These are phyloP conservation scores for Xylariaceae sp. DNA, from an alignment of 2,329 filamentous ascomycete species.

Conservation along the genomic window DNA sequence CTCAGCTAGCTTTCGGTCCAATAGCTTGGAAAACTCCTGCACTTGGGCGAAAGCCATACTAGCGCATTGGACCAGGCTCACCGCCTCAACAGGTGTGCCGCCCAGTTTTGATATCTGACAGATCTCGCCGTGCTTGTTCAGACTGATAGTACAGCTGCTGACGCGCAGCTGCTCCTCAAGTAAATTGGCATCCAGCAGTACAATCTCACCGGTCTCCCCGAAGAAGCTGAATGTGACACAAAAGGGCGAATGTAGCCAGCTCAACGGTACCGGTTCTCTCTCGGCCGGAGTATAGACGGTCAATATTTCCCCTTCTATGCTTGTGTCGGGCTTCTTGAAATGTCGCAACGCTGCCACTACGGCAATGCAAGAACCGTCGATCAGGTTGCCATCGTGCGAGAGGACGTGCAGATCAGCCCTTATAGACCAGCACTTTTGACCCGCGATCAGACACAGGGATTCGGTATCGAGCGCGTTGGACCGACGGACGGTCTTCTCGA, in stretches of 20 bases:
- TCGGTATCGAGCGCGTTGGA: constrained; percentile 92
- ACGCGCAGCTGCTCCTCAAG: constrained; percentile 71
- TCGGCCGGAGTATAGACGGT: constrained; percentile 80
- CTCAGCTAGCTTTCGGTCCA: constrained; percentile 66
- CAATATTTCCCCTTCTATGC: constrained; percentile 74
- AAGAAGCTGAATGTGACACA: constrained; percentile 88
- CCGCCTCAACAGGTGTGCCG: constrained; percentile 72
- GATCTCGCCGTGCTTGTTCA: constrained; percentile 85
- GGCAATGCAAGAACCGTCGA: constrained; percentile 79
- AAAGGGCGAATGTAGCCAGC: constrained; percentile 85
- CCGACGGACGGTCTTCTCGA: constrained; percentile 90
- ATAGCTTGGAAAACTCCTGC: constrained; percentile 66
- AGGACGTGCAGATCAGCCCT: constrained; percentile 88
- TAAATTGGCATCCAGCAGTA: constrained; percentile 64
- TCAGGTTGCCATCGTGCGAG: constrained; percentile 81
- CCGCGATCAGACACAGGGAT: constrained; percentile 87
- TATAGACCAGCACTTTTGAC: constrained; percentile 84
- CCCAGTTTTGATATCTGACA: constrained; percentile 89
- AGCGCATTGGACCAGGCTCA: constrained; percentile 69
- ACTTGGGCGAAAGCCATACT: constrained; percentile 69
- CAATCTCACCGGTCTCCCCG: constrained; percentile 60
- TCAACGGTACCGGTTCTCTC: constrained; percentile 81
- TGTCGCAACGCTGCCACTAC: constrained; percentile 84
- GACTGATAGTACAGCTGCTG: constrained; percentile 69
- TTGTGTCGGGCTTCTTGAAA: constrained; percentile 84